Conservation (phyloP, 441 rosid genomes). For the Daphne laureola region DNA sequence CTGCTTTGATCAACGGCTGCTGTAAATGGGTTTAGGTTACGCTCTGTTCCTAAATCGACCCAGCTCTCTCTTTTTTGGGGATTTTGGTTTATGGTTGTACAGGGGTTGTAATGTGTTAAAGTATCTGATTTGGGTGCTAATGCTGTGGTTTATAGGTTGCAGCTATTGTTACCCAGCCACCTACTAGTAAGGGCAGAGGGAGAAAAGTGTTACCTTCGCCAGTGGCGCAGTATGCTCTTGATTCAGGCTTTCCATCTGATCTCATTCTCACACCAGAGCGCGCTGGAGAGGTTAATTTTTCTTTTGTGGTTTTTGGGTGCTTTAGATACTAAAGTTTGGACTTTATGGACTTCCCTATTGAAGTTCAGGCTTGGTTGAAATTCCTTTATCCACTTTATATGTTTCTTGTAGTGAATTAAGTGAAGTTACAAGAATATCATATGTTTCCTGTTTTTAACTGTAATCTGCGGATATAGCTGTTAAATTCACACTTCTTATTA, state of each 20-base stretch:
- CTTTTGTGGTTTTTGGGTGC: conserved; percentile 1
- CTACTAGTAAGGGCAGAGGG: conserved; percentile 77
- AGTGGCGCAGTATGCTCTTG: conserved; percentile 71
- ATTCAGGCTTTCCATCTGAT: conserved; percentile 70
- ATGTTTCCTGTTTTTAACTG: background rate
- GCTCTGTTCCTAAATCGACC: too few relatives aligned
- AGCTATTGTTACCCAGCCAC: conserved; percentile 89
- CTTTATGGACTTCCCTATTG: too few relatives aligned
- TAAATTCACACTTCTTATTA: too few relatives aligned
- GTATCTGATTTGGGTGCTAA: conserved; percentile 1
- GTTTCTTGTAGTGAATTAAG: background rate
- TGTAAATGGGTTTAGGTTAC: background rate
- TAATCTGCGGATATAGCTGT: background rate
- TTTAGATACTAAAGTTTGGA: conserved; percentile 1
- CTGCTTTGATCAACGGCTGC: background rate
- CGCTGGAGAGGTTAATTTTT: conserved; percentile 67
- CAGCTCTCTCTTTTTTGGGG: too few relatives aligned
- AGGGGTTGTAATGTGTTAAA: background rate
- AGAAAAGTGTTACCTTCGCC: conserved; percentile 73
- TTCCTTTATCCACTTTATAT: background rate
- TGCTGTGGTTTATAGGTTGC: conserved; percentile 47
- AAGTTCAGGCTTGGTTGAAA: background rate
- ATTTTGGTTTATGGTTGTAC: background rate
- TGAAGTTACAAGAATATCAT: background rate
- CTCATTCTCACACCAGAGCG: conserved; percentile 79